A percentile compares a stretch with the other conserved stretches of the same genome.
These are phyloP conservation scores for Hygrophila difformis DNA, from an alignment of 257 asterid genomes.

Conservation along the genomic window DNA sequence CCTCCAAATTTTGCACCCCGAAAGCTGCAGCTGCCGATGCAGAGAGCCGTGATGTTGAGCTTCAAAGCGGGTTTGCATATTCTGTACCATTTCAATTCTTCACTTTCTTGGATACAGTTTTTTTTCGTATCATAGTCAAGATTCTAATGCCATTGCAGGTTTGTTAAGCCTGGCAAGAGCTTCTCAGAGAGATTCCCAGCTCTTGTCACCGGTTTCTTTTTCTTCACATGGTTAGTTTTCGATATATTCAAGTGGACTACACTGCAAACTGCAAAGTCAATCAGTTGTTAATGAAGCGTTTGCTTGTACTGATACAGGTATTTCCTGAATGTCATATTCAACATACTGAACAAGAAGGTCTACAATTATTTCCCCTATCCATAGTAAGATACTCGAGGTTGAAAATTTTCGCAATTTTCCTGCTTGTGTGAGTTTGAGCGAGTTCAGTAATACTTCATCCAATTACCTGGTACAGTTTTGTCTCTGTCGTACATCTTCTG, in stretches of 20 bases:
- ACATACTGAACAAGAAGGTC: slow-evolving; percentile 44
- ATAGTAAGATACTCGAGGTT: slow-evolving; percentile 21
- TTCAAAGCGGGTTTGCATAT: slow-evolving; percentile 18
- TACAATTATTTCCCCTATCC: slow-evolving; percentile 44
- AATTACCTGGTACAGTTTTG: slow-evolving; percentile 20
- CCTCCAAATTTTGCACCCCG: slow-evolving; percentile 3
- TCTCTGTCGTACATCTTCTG: slow-evolving; percentile 35
- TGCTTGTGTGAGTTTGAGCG: background rate
- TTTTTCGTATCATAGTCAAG: background rate
- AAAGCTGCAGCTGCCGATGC: slow-evolving; percentile 37
- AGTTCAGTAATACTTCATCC: background rate
- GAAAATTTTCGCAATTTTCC: background rate
- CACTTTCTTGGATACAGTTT: background rate
- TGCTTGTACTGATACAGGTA: slow-evolving; percentile 22
- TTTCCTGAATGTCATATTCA: slow-evolving; percentile 40
- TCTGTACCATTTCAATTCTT: background rate
- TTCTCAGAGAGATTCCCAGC: slow-evolving; percentile 39
- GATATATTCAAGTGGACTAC: too few relatives aligned
- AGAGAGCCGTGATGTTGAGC: slow-evolving; percentile 23
- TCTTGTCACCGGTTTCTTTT: slow-evolving; percentile 42
- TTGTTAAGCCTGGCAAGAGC: slow-evolving; percentile 21
- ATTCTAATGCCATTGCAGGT: slow-evolving; percentile 12
- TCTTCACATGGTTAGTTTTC: slow-evolving; percentile 34
- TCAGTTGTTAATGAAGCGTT: background rate
- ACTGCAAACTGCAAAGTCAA: too few relatives aligned